Conservation (phyloP, 495 filamentous ascomycete genomes). For the Lophium mytilinum region DNA sequence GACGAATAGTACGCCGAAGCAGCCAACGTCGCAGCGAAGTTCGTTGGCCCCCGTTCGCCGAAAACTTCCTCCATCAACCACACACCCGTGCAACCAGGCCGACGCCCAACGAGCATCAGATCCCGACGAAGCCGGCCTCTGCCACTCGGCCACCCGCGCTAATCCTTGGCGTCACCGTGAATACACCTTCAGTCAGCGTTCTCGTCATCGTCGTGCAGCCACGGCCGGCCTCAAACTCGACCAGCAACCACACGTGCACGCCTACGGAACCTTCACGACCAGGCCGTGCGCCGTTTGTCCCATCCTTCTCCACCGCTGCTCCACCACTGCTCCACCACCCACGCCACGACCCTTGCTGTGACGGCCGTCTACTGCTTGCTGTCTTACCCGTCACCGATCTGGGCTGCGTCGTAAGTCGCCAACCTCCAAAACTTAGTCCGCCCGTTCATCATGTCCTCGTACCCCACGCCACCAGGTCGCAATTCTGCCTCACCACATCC, state of each 20-base stretch:
- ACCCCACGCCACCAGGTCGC: constrained; percentile 86
- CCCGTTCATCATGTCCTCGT: constrained; percentile 76
- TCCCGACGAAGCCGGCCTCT: constrained; percentile 25
- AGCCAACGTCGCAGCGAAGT: no score
- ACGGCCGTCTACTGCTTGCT: neutral
- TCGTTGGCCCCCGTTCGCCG: neutral
- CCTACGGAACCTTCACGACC: no score
- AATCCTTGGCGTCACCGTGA: constrained; percentile 1
- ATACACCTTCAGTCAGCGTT: neutral
- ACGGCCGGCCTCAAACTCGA: neutral
- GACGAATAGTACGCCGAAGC: no score
- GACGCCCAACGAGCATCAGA: neutral
- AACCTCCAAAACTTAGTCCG: neutral
- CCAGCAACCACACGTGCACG: neutral
- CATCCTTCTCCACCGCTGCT: no score
- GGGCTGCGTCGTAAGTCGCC: neutral
- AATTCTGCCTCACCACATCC: constrained; percentile 42
- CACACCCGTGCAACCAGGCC: neutral
- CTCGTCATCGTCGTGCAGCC: neutral
- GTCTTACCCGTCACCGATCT: neutral
- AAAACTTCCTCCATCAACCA: neutral
- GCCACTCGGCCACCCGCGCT: neutral
- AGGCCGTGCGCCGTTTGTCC: no score
- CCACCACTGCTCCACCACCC: no score
- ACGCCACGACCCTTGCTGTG: neutral